Conservation (phyloP, 2,329 filamentous ascomycete species). For the Epichloe hybrida region DNA sequence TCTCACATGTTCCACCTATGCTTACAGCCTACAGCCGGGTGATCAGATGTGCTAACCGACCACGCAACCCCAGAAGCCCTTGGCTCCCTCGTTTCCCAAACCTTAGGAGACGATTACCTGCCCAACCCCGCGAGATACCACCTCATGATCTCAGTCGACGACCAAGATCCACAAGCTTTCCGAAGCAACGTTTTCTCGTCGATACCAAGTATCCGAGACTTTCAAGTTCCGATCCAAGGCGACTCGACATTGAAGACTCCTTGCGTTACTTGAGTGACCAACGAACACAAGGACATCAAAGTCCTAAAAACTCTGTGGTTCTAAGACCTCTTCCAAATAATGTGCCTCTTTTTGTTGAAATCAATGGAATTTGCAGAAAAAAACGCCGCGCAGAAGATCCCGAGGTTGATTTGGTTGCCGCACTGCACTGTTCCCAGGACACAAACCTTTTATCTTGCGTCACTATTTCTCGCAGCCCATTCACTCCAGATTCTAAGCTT, state of each 20-base stretch:
- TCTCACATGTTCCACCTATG: not conserved
- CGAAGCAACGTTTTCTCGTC: slow-evolving; percentile 1
- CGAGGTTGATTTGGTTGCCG: slow-evolving; percentile 19
- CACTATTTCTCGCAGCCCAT: slow-evolving; percentile 2
- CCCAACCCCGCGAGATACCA: not conserved
- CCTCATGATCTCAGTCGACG: not conserved
- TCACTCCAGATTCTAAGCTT: not conserved
- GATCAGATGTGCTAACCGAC: slow-evolving; percentile 2
- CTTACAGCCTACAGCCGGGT: not conserved
- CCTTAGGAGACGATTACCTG: not conserved
- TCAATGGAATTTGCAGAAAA: slow-evolving; percentile 17
- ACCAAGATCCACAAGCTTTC: not conserved
- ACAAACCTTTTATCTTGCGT: slow-evolving; percentile 1
- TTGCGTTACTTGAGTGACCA: not conserved
- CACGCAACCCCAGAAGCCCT: slow-evolving; percentile 2
- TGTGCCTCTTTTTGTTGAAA: slow-evolving; percentile 6
- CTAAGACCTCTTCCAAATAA: not conserved
- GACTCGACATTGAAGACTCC: not conserved
- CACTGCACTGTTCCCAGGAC: slow-evolving; percentile 6
- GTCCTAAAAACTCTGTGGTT: not conserved
- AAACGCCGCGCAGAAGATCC: slow-evolving; percentile 17
- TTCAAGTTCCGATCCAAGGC: not conserved
- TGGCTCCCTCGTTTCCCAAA: slow-evolving; percentile 4
- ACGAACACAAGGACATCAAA: not conserved
- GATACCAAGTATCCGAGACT: slow-evolving; percentile 3